Percentiles rank a stretch among this genome's conserved stretches.
Evolutionary conservation across 164 flowering plant species (phyloP).

Genomic region (Nelumbo lutea): DNA sequence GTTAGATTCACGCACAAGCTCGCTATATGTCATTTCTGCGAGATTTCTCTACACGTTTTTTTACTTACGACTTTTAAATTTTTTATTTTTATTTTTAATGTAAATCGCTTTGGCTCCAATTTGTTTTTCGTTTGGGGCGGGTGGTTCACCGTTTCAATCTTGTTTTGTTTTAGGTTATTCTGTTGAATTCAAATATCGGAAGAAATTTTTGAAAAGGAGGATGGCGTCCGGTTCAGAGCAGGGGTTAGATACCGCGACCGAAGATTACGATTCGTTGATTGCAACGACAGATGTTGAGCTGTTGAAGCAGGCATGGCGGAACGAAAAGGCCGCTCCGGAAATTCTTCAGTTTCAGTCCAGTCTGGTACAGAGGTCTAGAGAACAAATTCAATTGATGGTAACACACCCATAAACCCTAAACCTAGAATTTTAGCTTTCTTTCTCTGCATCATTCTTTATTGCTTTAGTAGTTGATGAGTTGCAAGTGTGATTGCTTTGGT

Average conservation of each 20-base stretch:
- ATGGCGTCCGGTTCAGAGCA: slow-evolving; percentile 40
- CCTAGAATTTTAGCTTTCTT: slow-evolving; percentile 6
- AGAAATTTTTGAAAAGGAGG: background rate
- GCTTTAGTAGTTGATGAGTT: slow-evolving; percentile 1
- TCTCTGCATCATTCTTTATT: background rate
- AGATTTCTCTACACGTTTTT: too few species aligned
- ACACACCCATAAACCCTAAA: background rate
- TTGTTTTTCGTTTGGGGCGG: too few species aligned
- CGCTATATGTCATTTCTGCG: background rate
- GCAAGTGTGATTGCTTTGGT: background rate
- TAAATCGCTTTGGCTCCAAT: background rate
- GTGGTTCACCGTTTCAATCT: too few species aligned
- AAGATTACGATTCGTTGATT: slow-evolving; percentile 51
- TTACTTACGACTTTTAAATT: too few species aligned
- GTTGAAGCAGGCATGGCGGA: slow-evolving; percentile 78
- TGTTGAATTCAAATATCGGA: background rate
- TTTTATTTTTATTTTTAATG: background rate
- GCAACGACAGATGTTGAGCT: slow-evolving; percentile 70
- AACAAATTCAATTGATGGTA: slow-evolving; percentile 74
- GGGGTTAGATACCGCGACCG: slow-evolving; percentile 23
- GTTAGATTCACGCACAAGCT: slow-evolving; percentile 23
- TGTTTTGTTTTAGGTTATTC: background rate
- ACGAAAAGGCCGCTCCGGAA: slow-evolving; percentile 87
- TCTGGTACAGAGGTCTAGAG: slow-evolving; percentile 52
- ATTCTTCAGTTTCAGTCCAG: slow-evolving; percentile 50